A percentile compares a stretch with the other conserved stretches of the same genome.
phyloP scores from a whole-genome alignment of 2,329 filamentous ascomycete species.

The Apiospora saccharicola region DNA sequence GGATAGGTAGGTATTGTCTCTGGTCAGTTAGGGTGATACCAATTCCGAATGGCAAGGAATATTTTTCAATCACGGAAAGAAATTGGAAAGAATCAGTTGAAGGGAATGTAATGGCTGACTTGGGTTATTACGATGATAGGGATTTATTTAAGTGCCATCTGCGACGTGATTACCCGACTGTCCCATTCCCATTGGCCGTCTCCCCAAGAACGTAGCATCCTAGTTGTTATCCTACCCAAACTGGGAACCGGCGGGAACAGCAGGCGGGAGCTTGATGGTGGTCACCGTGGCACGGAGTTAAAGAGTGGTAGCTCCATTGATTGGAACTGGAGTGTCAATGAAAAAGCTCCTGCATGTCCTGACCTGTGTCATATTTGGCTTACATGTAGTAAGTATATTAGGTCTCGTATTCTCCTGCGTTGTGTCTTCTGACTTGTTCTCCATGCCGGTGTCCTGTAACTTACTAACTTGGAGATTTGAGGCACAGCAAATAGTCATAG shows the following conservation, averaged over 20 bases:
- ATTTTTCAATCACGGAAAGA: neutral
- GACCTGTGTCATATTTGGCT: neutral
- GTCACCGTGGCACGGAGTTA: slow-evolving; percentile 1
- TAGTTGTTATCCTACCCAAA: too few relatives aligned
- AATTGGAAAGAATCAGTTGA: neutral
- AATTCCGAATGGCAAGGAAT: neutral
- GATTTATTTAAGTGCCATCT: slow-evolving; percentile 10
- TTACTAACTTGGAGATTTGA: neutral
- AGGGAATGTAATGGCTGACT: neutral
- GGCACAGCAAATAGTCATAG: neutral
- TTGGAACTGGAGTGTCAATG: neutral
- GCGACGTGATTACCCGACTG: slow-evolving; percentile 20
- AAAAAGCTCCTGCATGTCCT: neutral
- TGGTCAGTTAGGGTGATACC: neutral
- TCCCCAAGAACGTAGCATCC: neutral
- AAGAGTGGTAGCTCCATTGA: neutral
- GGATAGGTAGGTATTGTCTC: neutral
- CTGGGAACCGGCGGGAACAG: neutral
- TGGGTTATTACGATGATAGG: slow-evolving; percentile 12
- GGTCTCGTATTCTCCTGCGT: neutral
- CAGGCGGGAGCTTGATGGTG: neutral
- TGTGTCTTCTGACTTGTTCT: neutral
- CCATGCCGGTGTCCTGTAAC: neutral
- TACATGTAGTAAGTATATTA: neutral
- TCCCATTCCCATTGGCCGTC: slow-evolving; percentile 1